A percentile compares a stretch with the other conserved stretches of the same genome.
Evolutionary conservation across 2,329 filamentous ascomycete species (phyloP).

Genomic region (Seiridium unicorne): DNA sequence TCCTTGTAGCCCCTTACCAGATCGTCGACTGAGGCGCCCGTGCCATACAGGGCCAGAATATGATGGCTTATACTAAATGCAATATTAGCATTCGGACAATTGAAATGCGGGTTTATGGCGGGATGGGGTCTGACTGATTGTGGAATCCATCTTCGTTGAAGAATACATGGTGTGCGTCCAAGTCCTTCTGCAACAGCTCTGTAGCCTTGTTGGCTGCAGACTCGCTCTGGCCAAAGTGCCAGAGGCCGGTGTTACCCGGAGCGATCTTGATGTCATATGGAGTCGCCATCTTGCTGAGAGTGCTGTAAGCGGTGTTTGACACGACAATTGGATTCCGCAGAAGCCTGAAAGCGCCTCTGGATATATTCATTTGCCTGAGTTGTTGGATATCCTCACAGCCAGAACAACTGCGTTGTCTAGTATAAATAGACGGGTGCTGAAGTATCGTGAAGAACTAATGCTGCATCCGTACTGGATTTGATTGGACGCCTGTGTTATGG

Average conservation of each 20-base stretch:
- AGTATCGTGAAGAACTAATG: not conserved
- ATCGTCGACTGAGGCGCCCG: conserved; percentile 60
- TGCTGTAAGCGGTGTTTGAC: not conserved
- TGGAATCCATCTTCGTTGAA: conserved; percentile 77
- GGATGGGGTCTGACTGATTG: conserved; percentile 60
- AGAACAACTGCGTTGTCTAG: not conserved
- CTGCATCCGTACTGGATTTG: not conserved
- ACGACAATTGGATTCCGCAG: not conserved
- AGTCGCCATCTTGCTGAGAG: conserved; percentile 39
- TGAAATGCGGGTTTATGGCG: not conserved
- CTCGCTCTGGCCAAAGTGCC: conserved; percentile 44
- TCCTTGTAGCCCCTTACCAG: conserved; percentile 64
- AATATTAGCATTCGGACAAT: conserved; percentile 6
- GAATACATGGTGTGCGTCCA: conserved; percentile 74
- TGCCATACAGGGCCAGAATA: conserved; percentile 72
- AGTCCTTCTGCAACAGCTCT: conserved; percentile 72
- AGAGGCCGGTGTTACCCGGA: conserved; percentile 48
- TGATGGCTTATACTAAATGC: conserved; percentile 63
- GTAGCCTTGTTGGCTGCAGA: conserved; percentile 63
- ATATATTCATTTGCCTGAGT: not conserved
- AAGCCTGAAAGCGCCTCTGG: not conserved
- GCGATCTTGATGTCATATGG: conserved; percentile 46
- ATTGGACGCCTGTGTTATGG: not conserved
- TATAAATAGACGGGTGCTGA: not conserved
- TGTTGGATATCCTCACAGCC: not conserved